Evolutionary conservation across 768 basidiomycete species (phyloP).

Genomic region (Suillus subluteus): DNA sequence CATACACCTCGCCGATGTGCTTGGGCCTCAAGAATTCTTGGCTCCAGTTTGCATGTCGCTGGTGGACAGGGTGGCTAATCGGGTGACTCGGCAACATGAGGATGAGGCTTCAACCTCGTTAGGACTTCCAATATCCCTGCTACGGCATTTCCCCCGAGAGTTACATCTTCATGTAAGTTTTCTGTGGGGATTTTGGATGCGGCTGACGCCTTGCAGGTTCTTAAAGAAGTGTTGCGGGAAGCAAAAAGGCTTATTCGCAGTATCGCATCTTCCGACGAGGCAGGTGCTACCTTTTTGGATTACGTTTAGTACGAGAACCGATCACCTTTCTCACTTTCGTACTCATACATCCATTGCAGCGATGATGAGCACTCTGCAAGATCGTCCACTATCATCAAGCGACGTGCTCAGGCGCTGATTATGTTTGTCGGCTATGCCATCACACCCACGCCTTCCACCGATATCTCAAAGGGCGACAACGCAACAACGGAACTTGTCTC

Average conservation of each 20-base stretch:
- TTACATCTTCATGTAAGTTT: slow-evolving; percentile 57
- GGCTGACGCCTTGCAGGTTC: slow-evolving; percentile 43
- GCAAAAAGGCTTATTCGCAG: slow-evolving; percentile 56
- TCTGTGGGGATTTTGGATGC: neutral
- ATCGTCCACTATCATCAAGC: slow-evolving; percentile 47
- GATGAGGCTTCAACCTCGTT: slow-evolving; percentile 65
- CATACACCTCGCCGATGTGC: slow-evolving; percentile 79
- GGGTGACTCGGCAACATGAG: slow-evolving; percentile 61
- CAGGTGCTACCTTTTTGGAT: slow-evolving; percentile 56
- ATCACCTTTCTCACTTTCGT: neutral
- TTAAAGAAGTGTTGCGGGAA: slow-evolving; percentile 70
- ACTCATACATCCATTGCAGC: slow-evolving; percentile 35
- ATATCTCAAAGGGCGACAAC: slow-evolving; percentile 20
- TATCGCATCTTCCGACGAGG: slow-evolving; percentile 41
- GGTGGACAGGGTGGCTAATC: slow-evolving; percentile 75
- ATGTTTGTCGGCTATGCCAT: slow-evolving; percentile 62
- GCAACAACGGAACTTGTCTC: slow-evolving; percentile 47
- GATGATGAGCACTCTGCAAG: slow-evolving; percentile 62
- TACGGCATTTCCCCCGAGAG: slow-evolving; percentile 55
- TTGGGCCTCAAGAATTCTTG: slow-evolving; percentile 82
- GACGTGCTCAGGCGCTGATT: slow-evolving; percentile 70
- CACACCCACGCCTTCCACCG: slow-evolving; percentile 26
- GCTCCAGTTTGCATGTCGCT: slow-evolving; percentile 84
- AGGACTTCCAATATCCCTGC: slow-evolving; percentile 65
- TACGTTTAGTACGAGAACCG: slow-evolving; percentile 49